Conservation (phyloP, 192 early-diverging fungal species). For the Umbelopsis sp. region DNA sequence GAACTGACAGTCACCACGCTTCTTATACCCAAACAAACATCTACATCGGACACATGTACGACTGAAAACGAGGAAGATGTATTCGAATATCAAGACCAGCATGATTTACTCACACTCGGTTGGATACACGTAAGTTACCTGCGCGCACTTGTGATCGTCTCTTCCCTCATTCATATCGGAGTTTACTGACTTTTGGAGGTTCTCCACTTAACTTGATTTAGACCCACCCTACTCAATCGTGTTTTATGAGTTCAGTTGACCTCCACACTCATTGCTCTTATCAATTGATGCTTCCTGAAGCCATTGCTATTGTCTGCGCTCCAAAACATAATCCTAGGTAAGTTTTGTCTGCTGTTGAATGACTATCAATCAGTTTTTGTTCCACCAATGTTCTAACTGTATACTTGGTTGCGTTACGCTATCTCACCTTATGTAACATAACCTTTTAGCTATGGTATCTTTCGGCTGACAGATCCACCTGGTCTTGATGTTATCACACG, state of each 20-base stretch:
- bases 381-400: background rate
- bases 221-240: constrained; percentile 93
- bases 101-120: constrained; percentile 80
- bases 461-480: constrained; percentile 83
- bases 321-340: constrained; percentile 69
- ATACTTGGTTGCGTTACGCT: background rate
- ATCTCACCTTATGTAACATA: background rate
- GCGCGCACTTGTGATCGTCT: too few species aligned
- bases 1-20: constrained; percentile 69
- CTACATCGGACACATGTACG: constrained; percentile 84
- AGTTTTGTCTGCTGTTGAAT: background rate
- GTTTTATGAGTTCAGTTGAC: constrained; percentile 92
- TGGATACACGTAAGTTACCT: constrained; percentile 76
- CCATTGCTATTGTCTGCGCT: constrained; percentile 89
- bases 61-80: constrained; percentile 85
- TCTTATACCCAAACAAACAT: constrained; percentile 87
- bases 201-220: constrained; percentile 10
- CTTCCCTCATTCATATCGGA: background rate
- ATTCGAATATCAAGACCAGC: constrained; percentile 72
- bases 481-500: constrained; percentile 78
- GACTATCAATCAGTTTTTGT: background rate
- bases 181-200: background rate
- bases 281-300: constrained; percentile 89
- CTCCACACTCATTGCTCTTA: constrained; percentile 92
- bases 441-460: constrained; percentile 68